Evolutionary conservation across 768 basidiomycete genomes (phyloP), one percentile per base, ranked within the genome.

Genomic region (Sarcomyxa edulis): DNA sequence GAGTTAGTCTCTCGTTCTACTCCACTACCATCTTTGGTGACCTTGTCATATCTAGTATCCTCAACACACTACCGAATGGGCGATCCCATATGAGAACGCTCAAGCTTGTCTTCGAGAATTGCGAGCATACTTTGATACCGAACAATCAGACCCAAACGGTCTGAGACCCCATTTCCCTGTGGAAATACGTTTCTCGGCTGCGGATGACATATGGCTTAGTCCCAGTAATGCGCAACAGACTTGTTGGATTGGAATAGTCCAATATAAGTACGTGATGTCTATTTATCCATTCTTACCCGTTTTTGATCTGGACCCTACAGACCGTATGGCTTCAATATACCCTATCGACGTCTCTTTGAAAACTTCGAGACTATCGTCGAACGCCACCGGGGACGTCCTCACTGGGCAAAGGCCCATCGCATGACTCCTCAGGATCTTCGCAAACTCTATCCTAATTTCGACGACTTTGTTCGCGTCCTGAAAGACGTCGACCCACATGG

Each of bases 241-340:
- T 6, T 86, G 83, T 49, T 99, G 93, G 87, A 89, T 99, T 43
- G 96, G 96, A n/a, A 79, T 98, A 37, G 78, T 96, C n/a, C 90
- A 94, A 54, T 99, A 82, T 68, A 91, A 90, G 95, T 97, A 42
- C 52, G 87, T 62, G 6, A 10, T 37, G 29, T 4, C 28, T 19
- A 39, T 37, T 33, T 44, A 14, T 18, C 24, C n/a, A 12, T 31
- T 40, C 30, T 39, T 36, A 28, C 38, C 37, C 16, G 6, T 16
- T 12, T 22, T 24, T 29, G 22, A 25, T 24, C 44, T 20, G 25
- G 21, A 38, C 32, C 32, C 16, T n/a, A 9, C 44, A 95, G 93
- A 52, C 92, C 93, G 3, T 97, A 93, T 54, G 84, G 84, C 6
- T 69, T 82, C 44, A 77, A 80, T 33, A 81, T 91, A 6, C 84